phyloP scores from a whole-genome alignment of 352 stramenopile species.

The Blastocystis sp. region DNA sequence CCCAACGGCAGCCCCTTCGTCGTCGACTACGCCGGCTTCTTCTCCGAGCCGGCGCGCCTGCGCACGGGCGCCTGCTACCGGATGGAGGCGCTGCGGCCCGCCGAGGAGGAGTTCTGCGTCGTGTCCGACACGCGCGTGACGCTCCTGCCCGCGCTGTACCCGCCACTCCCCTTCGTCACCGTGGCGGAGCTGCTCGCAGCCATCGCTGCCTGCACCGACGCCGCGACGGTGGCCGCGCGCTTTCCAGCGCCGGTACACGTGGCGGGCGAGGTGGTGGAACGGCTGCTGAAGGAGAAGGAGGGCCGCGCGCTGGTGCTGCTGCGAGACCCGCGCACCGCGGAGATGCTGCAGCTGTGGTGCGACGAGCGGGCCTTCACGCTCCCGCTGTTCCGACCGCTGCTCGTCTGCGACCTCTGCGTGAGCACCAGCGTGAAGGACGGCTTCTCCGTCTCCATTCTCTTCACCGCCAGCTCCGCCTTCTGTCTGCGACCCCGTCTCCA shows the following conservation, averaged over 20 bases:
- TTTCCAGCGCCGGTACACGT: not conserved
- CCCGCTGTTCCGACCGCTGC: not conserved
- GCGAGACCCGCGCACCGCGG: not conserved
- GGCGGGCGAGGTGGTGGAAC: conserved; percentile 2
- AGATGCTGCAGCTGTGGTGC: conserved; percentile 4
- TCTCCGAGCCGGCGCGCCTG: too few relatives aligned
- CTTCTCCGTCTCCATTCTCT: not conserved
- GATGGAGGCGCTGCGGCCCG: too few relatives aligned
- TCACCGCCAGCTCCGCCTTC: not conserved
- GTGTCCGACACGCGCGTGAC: too few relatives aligned
- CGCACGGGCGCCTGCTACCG: too few relatives aligned
- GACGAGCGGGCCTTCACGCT: not conserved
- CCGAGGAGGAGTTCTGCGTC: too few relatives aligned
- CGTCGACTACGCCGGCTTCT: too few relatives aligned
- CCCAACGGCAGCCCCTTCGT: too few relatives aligned
- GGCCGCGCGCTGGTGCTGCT: not conserved
- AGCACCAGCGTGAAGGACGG: not conserved
- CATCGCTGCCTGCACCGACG: too few relatives aligned
- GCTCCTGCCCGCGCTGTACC: too few relatives aligned
- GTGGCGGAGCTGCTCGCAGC: too few relatives aligned
- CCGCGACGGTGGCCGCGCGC: not conserved
- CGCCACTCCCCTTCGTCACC: too few relatives aligned
- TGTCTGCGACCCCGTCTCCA: not conserved
- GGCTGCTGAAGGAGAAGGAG: not conserved
- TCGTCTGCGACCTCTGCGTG: not conserved